A percentile compares a stretch with the other conserved stretches of the same genome.
Conservation (phyloP, 352 stramenopile species). For the Phytophthora palmivora region DNA sequence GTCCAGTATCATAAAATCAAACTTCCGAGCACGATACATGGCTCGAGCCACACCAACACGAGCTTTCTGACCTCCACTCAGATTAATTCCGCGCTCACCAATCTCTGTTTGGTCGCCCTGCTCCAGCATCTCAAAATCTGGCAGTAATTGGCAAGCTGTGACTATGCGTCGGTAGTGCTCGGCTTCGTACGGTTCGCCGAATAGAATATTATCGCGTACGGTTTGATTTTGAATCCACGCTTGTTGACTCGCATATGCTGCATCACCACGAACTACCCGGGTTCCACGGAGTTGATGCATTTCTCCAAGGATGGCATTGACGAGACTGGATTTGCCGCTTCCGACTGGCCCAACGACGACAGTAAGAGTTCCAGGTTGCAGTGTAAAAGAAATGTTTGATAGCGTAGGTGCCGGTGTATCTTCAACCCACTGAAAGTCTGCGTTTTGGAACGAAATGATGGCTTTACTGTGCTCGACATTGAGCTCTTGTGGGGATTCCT, state of each 20-base stretch:
- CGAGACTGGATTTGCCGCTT: conserved; percentile 60
- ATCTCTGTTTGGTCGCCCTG: conserved; percentile 95
- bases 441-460: conserved; percentile 37
- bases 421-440: conserved; percentile 33
- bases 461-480: conserved; percentile 30
- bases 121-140: conserved; percentile 81
- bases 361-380: conserved; percentile 50
- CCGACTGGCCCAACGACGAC: conserved; percentile 56
- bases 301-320: conserved; percentile 58
- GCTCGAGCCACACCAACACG: conserved; percentile 65
- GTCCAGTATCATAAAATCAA: conserved; percentile 72
- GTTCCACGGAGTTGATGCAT: conserved; percentile 44
- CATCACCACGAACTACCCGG: conserved; percentile 29
- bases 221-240: conserved; percentile 66
- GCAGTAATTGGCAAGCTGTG: conserved; percentile 75
- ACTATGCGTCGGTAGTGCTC: conserved; percentile 63
- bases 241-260: conserved; percentile 54
- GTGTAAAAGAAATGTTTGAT: conserved; percentile 57
- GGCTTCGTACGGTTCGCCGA: conserved; percentile 47
- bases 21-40: conserved; percentile 62
- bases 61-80: conserved; percentile 87
- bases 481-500: conserved; percentile 44
- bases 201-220: conserved; percentile 67
- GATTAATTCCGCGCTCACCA: conserved; percentile 87
- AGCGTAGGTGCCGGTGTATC: conserved; percentile 15